Evolutionary conservation across 2,329 filamentous ascomycete genomes (phyloP), one percentile per base, ranked within the genome.

Genomic region (Fusarium graminum): DNA sequence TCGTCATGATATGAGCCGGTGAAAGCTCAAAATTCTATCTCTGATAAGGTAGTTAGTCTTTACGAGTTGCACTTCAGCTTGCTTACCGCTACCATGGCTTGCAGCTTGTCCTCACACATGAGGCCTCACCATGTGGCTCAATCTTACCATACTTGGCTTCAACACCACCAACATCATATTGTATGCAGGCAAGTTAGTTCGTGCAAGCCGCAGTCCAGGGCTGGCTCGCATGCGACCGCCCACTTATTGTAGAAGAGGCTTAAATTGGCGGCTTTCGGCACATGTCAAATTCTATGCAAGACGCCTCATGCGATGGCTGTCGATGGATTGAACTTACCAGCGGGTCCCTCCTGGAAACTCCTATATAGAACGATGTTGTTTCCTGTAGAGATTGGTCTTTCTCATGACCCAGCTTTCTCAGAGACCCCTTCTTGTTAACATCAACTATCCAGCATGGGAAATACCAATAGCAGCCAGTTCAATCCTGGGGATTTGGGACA

Each of bases 361-460:
- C 42, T 70, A 68, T 72, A 71, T 69, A 72, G 43, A 58, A 47
- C 29, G 34, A 32, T 39, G 39, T 9, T 45, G 10, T 32, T 52
- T 69, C 53, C 66, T 40, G 28, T 6, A 9, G 30, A 16, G 12
- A 17, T 40, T 52, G 34, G 11, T 11, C 13, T 42, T 4, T 39
- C 38, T 19, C 36, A 17, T 25, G 43, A 47, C 9, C 39, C 51
- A 65, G n/a, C 50, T 42, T 39, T 29, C 28, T 41, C 43, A 52
- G 12, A 59, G 53, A 40, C 40, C 42, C 45, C 29, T 34, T 17
- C 53, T 43, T 47, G 26, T 41, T 50, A 16, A 40, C 22, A 29
- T 38, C 43, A 25, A 29, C 36, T 52, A 32, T 43, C 47, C 56
- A 64, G n/a, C 16, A 72, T 72, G 70, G 70, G 68, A 6, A 70